Conservation (phyloP, 495 filamentous ascomycete species). For the Daldinia concentrica region DNA sequence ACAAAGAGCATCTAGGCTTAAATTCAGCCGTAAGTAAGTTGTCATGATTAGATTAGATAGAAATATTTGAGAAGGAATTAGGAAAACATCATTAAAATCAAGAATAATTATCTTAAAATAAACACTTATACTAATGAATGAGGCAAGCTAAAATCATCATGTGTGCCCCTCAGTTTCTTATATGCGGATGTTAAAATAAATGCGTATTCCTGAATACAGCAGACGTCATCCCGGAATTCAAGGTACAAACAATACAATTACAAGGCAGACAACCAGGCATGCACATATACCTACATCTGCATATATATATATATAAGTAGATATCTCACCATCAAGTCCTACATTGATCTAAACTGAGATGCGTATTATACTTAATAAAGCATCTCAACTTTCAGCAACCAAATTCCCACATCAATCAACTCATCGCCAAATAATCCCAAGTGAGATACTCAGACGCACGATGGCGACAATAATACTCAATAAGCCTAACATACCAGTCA, state of each 20-base stretch:
- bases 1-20: neutral
- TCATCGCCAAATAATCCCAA: neutral
- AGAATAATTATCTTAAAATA: neutral
- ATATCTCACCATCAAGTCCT: neutral
- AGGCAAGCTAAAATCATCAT: too few relatives aligned
- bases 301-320: neutral
- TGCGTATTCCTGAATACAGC: too few relatives aligned
- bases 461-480: constrained; percentile 63
- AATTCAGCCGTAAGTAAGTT: neutral
- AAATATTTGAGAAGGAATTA: neutral
- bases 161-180: too few relatives aligned
- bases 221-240: too few relatives aligned
- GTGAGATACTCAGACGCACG: constrained; percentile 9
- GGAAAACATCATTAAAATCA: neutral
- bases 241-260: too few relatives aligned
- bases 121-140: too few relatives aligned
- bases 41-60: neutral
- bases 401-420: neutral
- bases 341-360: constrained; percentile 2
- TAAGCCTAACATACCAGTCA: constrained; percentile 58
- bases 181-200: too few relatives aligned
- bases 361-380: neutral
- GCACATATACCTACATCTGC: neutral
- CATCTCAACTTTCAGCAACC: neutral
- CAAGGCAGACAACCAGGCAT: neutral